phyloP scores from a whole-genome alignment of 441 rosid species.

The Populus hybrid region DNA sequence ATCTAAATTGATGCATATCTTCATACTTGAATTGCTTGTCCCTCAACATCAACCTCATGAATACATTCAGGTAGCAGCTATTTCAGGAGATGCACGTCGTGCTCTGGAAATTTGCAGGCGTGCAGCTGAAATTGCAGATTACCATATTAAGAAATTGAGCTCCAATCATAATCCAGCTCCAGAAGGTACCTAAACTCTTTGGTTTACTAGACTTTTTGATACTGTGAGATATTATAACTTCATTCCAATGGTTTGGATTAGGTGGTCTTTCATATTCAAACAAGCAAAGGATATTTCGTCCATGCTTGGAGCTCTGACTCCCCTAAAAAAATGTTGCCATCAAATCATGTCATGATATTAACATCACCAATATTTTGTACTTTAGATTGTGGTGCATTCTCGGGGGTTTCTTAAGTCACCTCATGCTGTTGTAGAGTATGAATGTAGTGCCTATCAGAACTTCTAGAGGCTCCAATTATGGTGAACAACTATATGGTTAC shows the following conservation, averaged over 20 bases:
- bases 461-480: background rate
- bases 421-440: background rate
- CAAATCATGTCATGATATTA: background rate
- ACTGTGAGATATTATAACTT: background rate
- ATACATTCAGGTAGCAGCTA: constrained; percentile 71
- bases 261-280: background rate
- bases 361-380: background rate
- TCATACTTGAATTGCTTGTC: background rate
- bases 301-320: background rate
- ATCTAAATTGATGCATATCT: background rate
- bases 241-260: background rate
- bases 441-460: background rate
- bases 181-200: constrained; percentile 30
- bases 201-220: background rate
- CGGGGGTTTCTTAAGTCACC: background rate
- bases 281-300: background rate
- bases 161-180: constrained; percentile 24
- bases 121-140: constrained; percentile 91
- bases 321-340: background rate
- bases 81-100: constrained; percentile 98
- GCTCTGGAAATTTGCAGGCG: constrained; percentile 97
- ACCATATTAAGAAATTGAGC: constrained; percentile 43
- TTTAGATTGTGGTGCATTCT: background rate
- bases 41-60: constrained; percentile 14
- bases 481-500: background rate